Evolutionary conservation across 1,284 basidiomycete species (phyloP).

Genomic region (Cryptococcus jaspeensis): DNA sequence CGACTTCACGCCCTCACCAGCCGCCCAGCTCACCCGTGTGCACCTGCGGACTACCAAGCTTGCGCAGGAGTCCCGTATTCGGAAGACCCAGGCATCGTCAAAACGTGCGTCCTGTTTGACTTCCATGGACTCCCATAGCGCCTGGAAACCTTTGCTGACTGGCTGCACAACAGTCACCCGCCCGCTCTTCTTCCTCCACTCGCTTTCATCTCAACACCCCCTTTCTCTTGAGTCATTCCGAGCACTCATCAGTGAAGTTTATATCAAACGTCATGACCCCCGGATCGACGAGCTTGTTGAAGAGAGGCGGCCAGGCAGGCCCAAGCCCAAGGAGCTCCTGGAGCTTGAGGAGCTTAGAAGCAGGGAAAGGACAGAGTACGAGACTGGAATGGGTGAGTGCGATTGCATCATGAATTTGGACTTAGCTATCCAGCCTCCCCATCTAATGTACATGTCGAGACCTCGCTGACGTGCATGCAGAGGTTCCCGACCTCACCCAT

Average conservation of each 20-base stretch:
- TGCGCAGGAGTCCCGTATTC: constrained; percentile 55
- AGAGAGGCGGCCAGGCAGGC: constrained; percentile 69
- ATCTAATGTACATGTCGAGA: background rate
- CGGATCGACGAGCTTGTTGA: constrained; percentile 65
- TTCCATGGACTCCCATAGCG: background rate
- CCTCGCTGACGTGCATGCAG: constrained; percentile 50
- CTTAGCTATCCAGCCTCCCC: constrained; percentile 9
- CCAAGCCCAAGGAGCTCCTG: constrained; percentile 68
- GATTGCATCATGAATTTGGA: background rate
- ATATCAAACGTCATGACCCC: constrained; percentile 70
- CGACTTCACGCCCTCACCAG: constrained; percentile 42
- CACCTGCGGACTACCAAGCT: constrained; percentile 71
- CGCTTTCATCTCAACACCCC: constrained; percentile 60
- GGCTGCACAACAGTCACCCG: constrained; percentile 59
- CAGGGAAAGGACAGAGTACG: constrained; percentile 69
- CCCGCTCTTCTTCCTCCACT: constrained; percentile 75
- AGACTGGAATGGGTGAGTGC: constrained; percentile 74
- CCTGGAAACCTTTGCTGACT: background rate
- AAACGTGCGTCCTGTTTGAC: constrained; percentile 32
- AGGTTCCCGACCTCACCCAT: constrained; percentile 81
- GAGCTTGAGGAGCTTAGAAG: constrained; percentile 71
- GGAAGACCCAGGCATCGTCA: constrained; percentile 52
- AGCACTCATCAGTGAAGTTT: constrained; percentile 64
- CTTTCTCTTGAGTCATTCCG: constrained; percentile 70
- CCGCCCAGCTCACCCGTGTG: constrained; percentile 70